Evolutionary conservation across 2,329 filamentous ascomycete species (phyloP).

Genomic region (Verticillium longisporum): DNA sequence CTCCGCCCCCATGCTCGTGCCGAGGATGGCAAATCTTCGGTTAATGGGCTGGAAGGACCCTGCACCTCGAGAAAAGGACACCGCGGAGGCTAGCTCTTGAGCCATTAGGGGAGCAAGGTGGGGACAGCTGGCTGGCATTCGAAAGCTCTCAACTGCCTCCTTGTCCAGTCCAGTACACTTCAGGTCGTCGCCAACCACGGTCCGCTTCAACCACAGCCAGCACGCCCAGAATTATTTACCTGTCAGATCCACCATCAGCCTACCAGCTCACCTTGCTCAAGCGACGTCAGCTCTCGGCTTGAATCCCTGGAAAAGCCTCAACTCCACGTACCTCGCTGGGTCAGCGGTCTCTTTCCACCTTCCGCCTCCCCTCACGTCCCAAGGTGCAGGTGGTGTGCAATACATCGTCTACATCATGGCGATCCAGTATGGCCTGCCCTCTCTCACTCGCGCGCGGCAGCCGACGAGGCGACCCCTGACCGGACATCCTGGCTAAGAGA

Average conservation of each 20-base stretch:
- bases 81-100: neutral
- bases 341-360: neutral
- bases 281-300: neutral
- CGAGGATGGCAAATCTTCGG: neutral
- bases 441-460: neutral
- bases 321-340: neutral
- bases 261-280: neutral
- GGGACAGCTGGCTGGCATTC: neutral
- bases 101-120: neutral
- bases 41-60: neutral
- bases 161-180: neutral
- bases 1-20: neutral
- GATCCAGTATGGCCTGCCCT: slow-evolving; percentile 31
- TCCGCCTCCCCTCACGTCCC: neutral
- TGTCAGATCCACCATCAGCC: neutral
- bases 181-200: neutral
- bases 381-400: slow-evolving; percentile 8
- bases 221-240: neutral
- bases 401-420: slow-evolving; percentile 26
- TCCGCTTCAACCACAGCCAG: neutral
- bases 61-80: neutral
- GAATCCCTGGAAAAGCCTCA: neutral
- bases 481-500: slow-evolving; percentile 6
- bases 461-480: slow-evolving; percentile 1
- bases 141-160: neutral